Percentiles rank a stretch among this genome's conserved stretches.
Conservation (phyloP, 805 yeast species). For the Metschnikowia drakensbergensis region DNA sequence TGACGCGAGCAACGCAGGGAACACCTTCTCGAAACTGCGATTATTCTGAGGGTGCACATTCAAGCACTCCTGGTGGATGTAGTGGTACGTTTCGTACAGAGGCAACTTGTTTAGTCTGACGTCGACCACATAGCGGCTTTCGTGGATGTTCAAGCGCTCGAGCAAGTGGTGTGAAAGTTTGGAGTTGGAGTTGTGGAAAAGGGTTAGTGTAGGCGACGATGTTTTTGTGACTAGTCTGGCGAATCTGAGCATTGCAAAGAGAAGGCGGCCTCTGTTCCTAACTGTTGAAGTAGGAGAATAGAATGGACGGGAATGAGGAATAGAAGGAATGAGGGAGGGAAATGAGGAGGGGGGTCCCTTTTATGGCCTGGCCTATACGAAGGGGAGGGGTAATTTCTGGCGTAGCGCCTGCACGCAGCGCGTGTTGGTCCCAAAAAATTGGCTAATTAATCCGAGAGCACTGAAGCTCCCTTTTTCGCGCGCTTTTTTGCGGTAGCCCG, state of each 20-base stretch:
- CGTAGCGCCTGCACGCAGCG: slow-evolving; percentile 9
- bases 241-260: slow-evolving; percentile 14
- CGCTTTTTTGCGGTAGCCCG: slow-evolving; percentile 11
- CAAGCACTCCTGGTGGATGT: slow-evolving; percentile 20
- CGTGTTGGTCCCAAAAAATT: slow-evolving; percentile 6
- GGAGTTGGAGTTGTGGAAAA: slow-evolving; percentile 31
- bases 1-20: slow-evolving; percentile 19
- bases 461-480: neutral
- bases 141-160: slow-evolving; percentile 20
- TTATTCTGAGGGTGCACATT: slow-evolving; percentile 20
- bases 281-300: neutral
- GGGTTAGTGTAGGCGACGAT: slow-evolving; percentile 19
- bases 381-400: slow-evolving; percentile 15
- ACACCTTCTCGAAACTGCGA: slow-evolving; percentile 19
- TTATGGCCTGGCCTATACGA: slow-evolving; percentile 10
- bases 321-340: neutral
- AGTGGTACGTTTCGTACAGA: slow-evolving; percentile 17
- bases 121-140: slow-evolving; percentile 20
- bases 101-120: slow-evolving; percentile 19
- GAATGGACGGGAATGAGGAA: too few relatives aligned
- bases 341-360: neutral
- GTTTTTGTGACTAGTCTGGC: slow-evolving; percentile 16
- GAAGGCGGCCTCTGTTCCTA: neutral
- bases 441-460: slow-evolving; percentile 12
- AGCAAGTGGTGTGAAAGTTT: slow-evolving; percentile 26